Conservation (phyloP, 345 rosid genomes). For the Toxicodendron radicans region DNA sequence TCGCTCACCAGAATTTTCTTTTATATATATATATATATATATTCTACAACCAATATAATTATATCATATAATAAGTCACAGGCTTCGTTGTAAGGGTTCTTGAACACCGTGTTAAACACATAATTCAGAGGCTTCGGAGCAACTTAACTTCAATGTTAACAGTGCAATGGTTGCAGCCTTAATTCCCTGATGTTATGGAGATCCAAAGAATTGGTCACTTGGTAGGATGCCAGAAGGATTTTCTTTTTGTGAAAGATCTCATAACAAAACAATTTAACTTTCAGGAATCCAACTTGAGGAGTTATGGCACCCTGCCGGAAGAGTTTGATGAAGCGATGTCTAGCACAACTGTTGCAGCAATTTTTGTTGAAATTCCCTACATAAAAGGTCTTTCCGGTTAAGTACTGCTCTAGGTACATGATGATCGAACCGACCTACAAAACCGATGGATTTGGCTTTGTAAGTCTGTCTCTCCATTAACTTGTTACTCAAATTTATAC, state of each 20-base stretch:
- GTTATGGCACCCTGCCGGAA: conserved; percentile 12
- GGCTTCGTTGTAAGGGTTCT: no score
- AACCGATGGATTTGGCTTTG: conserved; percentile 32
- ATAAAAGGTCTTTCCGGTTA: conserved; percentile 38
- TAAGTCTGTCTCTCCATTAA: conserved; percentile 6
- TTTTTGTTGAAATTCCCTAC: conserved; percentile 48
- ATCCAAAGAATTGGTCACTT: conserved; percentile 14
- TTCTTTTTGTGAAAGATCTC: conserved; percentile 23
- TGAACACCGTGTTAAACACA: conserved; percentile 18
- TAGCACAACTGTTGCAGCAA: conserved; percentile 29
- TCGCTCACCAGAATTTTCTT: no score
- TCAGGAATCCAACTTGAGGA: not conserved
- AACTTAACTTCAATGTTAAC: no score
- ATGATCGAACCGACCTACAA: conserved; percentile 33
- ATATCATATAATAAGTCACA: no score
- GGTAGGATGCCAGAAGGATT: conserved; percentile 38
- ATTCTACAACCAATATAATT: no score
- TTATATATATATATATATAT: no score
- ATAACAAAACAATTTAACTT: conserved; percentile 15
- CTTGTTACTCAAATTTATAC: no score
- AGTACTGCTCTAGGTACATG: conserved; percentile 31
- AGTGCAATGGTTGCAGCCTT: no score
- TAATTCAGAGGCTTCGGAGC: no score
- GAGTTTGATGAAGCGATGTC: conserved; percentile 32
- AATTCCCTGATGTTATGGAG: conserved; percentile 10